Percentiles rank a stretch among this genome's conserved stretches.
Evolutionary conservation across 768 basidiomycete genomes (phyloP).

Genomic region (Amanita phalloides): DNA sequence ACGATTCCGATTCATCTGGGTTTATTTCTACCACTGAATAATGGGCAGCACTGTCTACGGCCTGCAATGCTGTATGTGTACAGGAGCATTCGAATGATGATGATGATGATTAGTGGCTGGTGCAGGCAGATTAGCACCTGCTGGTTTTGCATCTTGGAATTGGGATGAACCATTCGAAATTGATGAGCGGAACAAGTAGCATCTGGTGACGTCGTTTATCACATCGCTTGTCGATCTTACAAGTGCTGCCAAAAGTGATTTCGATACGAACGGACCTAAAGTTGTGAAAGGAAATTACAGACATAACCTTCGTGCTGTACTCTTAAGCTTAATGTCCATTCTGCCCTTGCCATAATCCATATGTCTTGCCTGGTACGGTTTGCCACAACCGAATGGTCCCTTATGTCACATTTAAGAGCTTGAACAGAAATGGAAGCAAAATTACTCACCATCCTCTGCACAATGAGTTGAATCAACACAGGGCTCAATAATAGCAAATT

Average conservation of each 20-base stretch:
- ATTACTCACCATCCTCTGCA: conserved; percentile 61
- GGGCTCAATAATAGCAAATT: conserved; percentile 7
- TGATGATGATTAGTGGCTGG: conserved; percentile 40
- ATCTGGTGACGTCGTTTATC: not conserved
- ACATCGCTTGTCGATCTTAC: conserved; percentile 12
- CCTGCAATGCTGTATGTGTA: conserved; percentile 40
- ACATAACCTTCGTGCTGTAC: conserved; percentile 4
- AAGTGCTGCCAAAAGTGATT: not conserved
- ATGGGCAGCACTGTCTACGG: conserved; percentile 36
- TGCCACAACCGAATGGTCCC: conserved; percentile 97
- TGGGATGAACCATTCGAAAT: too few species aligned
- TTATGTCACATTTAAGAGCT: conserved; percentile 15
- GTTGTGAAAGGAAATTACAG: not conserved
- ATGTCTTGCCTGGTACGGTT: conserved; percentile 86
- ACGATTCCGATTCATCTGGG: too few species aligned
- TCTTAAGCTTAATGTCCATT: conserved; percentile 12
- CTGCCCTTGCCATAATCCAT: conserved; percentile 80
- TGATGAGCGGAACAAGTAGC: conserved; percentile 10
- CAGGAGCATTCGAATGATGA: conserved; percentile 33
- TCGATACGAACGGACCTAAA: not conserved
- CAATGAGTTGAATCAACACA: conserved; percentile 9
- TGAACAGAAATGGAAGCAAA: not conserved
- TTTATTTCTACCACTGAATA: too few species aligned
- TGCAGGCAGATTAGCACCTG: conserved; percentile 20
- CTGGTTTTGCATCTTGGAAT: conserved; percentile 10